These are phyloP conservation scores for Cryptococcus sp. DNA, from an alignment of 1,284 basidiomycete species.

Conservation along the genomic window DNA sequence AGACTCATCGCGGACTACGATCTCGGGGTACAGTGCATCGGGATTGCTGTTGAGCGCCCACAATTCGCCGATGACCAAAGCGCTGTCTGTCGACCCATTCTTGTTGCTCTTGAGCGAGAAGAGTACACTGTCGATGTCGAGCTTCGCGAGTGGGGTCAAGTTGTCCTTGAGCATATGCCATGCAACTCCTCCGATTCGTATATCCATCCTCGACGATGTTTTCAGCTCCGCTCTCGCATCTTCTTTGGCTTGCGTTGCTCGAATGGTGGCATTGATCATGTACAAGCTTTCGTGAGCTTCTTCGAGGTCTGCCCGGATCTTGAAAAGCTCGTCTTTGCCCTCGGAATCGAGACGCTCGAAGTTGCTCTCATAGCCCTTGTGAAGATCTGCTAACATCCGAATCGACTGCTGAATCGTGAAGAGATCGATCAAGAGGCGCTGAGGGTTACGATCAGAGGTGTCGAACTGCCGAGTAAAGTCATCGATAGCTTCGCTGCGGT, in stretches of 20 bases:
- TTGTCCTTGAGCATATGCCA: slow-evolving; percentile 87
- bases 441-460: slow-evolving; percentile 72
- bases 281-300: slow-evolving; percentile 78
- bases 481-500: slow-evolving; percentile 74
- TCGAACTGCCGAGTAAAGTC: slow-evolving; percentile 87
- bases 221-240: slow-evolving; percentile 70
- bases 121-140: slow-evolving; percentile 76
- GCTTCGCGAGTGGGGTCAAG: slow-evolving; percentile 76
- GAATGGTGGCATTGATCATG: slow-evolving; percentile 84
- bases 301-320: slow-evolving; percentile 71
- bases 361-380: slow-evolving; percentile 62
- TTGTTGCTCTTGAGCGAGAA: slow-evolving; percentile 85
- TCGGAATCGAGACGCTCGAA: slow-evolving; percentile 58
- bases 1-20: slow-evolving; percentile 67
- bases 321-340: slow-evolving; percentile 61
- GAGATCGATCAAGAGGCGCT: slow-evolving; percentile 67
- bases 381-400: slow-evolving; percentile 61
- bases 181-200: slow-evolving; percentile 82
- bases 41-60: slow-evolving; percentile 83
- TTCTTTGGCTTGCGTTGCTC: slow-evolving; percentile 69
- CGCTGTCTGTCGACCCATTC: slow-evolving; percentile 83
- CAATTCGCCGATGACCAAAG: slow-evolving; percentile 74
- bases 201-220: slow-evolving; percentile 77
- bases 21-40: slow-evolving; percentile 84
- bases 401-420: slow-evolving; percentile 73